phyloP scores from a whole-genome alignment of 805 yeast species.

The Candida peoriensis region DNA sequence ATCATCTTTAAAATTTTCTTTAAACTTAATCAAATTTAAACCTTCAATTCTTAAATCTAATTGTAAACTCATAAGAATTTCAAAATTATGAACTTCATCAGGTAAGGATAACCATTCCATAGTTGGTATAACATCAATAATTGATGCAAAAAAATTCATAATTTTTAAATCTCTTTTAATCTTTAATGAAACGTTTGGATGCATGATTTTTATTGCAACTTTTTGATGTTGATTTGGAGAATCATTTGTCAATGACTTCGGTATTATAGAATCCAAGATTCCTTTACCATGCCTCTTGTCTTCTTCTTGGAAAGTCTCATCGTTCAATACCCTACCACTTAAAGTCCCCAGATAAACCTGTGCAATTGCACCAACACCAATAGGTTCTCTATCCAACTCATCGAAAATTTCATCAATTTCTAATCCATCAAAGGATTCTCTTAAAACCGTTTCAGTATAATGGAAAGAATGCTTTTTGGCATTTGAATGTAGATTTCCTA shows the following conservation, averaged over 20 bases:
- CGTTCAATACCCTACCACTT: constrained; percentile 38
- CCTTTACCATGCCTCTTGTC: constrained; percentile 22
- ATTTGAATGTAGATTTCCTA: constrained; percentile 76
- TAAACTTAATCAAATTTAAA: constrained; percentile 66
- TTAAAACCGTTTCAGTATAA: constrained; percentile 54
- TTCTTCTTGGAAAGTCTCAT: constrained; percentile 19
- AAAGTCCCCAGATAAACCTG: constrained; percentile 83
- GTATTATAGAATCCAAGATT: constrained; percentile 8
- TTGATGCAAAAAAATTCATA: constrained; percentile 73
- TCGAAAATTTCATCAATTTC: constrained; percentile 69
- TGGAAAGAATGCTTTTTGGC: constrained; percentile 67
- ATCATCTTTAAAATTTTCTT: constrained; percentile 55
- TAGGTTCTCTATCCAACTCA: constrained; percentile 66
- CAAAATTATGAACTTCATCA: constrained; percentile 86
- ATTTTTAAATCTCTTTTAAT: constrained; percentile 79
- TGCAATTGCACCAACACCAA: constrained; percentile 98
- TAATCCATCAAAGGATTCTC: constrained; percentile 51
- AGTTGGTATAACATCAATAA: constrained; percentile 73
- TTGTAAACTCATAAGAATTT: constrained; percentile 81
- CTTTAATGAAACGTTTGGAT: constrained; percentile 72
- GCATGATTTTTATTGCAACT: constrained; percentile 90
- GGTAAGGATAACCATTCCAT: constrained; percentile 98
- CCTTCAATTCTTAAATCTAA: constrained; percentile 89
- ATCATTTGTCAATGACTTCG: constrained; percentile 4
- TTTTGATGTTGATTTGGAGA: constrained; percentile 37